Evolutionary conservation across 1,139 yeast genomes (phyloP), one percentile per base, ranked within the genome.

Genomic region (Kodamaea derodonti): DNA sequence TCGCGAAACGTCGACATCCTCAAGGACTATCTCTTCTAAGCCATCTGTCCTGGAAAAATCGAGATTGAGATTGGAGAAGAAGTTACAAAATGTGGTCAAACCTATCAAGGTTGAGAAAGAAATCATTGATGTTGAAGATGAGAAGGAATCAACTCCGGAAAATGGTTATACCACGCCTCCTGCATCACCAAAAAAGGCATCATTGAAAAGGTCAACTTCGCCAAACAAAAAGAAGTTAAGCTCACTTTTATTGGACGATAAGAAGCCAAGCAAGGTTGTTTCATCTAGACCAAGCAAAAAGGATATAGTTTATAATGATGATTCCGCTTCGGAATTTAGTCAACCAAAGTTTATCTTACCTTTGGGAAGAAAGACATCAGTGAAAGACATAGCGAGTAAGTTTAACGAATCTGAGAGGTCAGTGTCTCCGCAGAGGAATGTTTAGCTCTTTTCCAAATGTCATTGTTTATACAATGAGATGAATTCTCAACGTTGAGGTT

Each of bases 211-310:
- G 36, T 65, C 72, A 3, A 49, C 59, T 2, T 66, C 72, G 3
- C 72, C 72, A 2, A 64, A 61, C 36, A 67, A 66, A 37, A 65
- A 62, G 42, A 60, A 60, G 29, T 48, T 62, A 35, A 58, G 48
- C 32, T 38, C 62, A 2, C 47, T 52, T 27, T 48, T 62, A 32
- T 47, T 47, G 20, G 60, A 53, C 6, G 48, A 42, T n/a, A 42
- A 41, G 29, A 31, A 31, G 33, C 47, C 11, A 40, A 37, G 32
- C 18, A 33, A 33, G 10, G 41, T 56, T 6, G 60, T 59, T 1
- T 57, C 65, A 1, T 61, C 65, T 13, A 51, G 51, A 24, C 63
- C 69, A 8, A 37, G 48, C 10, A 58, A 54, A 36, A 63, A 61
- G 34, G 66, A 61, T 35, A 57, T 56, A 15, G 39, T 52, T 10